Evolutionary conservation across 1,284 basidiomycete genomes (phyloP).

Genomic region (Cronartium ribicola): DNA sequence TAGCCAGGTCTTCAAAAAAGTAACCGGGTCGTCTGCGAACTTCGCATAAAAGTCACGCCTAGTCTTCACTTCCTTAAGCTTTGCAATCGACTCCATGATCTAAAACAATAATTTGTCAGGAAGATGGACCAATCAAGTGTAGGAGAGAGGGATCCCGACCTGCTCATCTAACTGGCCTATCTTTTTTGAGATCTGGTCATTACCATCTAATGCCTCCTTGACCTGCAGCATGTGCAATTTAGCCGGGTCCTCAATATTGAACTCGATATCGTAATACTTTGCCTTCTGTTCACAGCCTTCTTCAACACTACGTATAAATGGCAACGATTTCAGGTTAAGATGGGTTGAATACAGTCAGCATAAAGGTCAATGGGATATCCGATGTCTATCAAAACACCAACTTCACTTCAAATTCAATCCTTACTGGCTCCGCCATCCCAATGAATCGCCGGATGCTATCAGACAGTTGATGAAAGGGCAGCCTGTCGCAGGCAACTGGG

Average conservation of each 20-base stretch:
- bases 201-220: slow-evolving; percentile 27
- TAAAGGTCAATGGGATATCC: background rate
- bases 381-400: background rate
- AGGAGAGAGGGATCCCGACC: background rate
- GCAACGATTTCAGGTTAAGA: background rate
- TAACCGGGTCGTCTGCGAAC: slow-evolving; percentile 29
- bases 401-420: slow-evolving; percentile 24
- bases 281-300: slow-evolving; percentile 17
- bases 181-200: slow-evolving; percentile 18
- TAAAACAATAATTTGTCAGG: background rate
- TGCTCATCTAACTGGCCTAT: slow-evolving; percentile 36
- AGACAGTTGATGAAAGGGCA: slow-evolving; percentile 27
- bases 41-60: slow-evolving; percentile 31
- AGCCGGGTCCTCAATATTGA: slow-evolving; percentile 36
- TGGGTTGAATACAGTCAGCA: background rate
- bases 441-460: slow-evolving; percentile 24
- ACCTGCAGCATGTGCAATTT: slow-evolving; percentile 29
- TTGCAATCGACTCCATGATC: slow-evolving; percentile 32
- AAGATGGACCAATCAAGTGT: background rate
- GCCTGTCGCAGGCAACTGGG: slow-evolving; percentile 11
- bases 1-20: slow-evolving; percentile 31
- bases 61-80: slow-evolving; percentile 31
- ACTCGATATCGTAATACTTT: slow-evolving; percentile 35
- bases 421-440: slow-evolving; percentile 17
- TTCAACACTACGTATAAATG: slow-evolving; percentile 20